Conservation (phyloP, 108 stramenopile genomes). For the Licmophora abbreviata region DNA sequence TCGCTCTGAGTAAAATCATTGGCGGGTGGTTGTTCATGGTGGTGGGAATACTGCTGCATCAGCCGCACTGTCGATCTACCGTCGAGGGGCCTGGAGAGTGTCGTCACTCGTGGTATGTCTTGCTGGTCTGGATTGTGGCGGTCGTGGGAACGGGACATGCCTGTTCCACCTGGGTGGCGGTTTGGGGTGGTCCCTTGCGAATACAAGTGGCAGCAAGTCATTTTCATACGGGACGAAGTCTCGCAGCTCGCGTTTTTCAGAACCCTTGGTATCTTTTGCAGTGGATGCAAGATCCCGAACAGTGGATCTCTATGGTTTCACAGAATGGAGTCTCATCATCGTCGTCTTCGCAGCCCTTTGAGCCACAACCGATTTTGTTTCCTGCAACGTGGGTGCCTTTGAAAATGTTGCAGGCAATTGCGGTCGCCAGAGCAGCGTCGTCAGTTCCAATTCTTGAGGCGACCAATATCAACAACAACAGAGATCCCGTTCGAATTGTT, state of each 20-base stretch:
- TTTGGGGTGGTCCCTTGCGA: constrained; percentile 49
- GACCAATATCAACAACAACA: constrained; percentile 14
- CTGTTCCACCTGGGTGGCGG: constrained; percentile 30
- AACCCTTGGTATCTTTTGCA: constrained; percentile 28
- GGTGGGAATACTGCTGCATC: constrained; percentile 17
- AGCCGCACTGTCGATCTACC: constrained; percentile 11
- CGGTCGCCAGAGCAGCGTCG: constrained; percentile 18
- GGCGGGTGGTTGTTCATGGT: no score
- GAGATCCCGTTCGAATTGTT: constrained; percentile 18
- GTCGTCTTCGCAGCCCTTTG: constrained; percentile 12
- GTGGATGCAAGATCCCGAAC: constrained; percentile 50
- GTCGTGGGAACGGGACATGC: constrained; percentile 49
- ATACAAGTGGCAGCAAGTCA: constrained; percentile 33
- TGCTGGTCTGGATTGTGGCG: constrained; percentile 53
- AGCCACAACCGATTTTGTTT: constrained; percentile 51
- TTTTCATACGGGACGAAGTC: constrained; percentile 1
- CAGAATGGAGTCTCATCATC: no score
- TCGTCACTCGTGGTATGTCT: constrained; percentile 43
- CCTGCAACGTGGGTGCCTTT: constrained; percentile 66
- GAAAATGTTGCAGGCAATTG: constrained; percentile 13
- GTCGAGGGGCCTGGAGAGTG: constrained; percentile 8
- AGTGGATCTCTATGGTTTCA: constrained; percentile 29
- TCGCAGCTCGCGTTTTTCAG: constrained; percentile 16
- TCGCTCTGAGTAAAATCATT: constrained; percentile 18
- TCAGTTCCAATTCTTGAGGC: constrained; percentile 8